Evolutionary conservation across 768 basidiomycete species (phyloP).

Genomic region (Auricularia sp.): DNA sequence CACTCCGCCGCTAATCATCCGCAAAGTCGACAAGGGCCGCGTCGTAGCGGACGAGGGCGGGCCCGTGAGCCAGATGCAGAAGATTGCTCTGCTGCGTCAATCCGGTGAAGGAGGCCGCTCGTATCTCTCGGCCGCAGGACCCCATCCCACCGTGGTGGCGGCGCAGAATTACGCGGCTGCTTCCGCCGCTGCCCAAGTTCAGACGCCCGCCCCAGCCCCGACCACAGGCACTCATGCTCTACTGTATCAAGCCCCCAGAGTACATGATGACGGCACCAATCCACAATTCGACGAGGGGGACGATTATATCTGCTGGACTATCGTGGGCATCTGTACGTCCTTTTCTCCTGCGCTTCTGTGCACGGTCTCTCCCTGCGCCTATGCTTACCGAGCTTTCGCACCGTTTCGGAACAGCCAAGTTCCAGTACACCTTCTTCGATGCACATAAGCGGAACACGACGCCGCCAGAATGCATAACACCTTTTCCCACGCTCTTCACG

Average conservation of each 20-base stretch:
- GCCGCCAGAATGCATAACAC: slow-evolving; percentile 74
- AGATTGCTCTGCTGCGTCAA: slow-evolving; percentile 83
- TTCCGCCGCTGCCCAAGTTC: neutral
- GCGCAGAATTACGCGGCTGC: neutral
- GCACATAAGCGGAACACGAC: slow-evolving; percentile 71
- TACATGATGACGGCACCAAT: slow-evolving; percentile 65
- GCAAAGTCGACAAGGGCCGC: slow-evolving; percentile 86
- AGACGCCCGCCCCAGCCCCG: neutral
- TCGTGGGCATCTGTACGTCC: slow-evolving; percentile 78
- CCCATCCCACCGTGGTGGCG: slow-evolving; percentile 36
- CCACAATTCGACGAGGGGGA: slow-evolving; percentile 85
- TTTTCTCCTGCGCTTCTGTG: neutral
- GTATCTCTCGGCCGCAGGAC: slow-evolving; percentile 83
- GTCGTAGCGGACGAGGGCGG: slow-evolving; percentile 84
- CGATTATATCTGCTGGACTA: slow-evolving; percentile 93
- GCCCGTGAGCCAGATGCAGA: slow-evolving; percentile 94
- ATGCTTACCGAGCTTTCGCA: no score
- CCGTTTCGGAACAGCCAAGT: slow-evolving; percentile 50
- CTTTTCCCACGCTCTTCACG: slow-evolving; percentile 80
- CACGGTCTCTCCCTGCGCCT: no score
- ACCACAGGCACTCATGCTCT: slow-evolving; percentile 66
- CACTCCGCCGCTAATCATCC: slow-evolving; percentile 77
- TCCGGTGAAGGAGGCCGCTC: slow-evolving; percentile 66
- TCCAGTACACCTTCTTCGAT: slow-evolving; percentile 91
- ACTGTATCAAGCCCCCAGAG: slow-evolving; percentile 67